These are phyloP conservation scores for Nyctanthes arbortristis DNA, from an alignment of 257 asterid species.

Conservation along the genomic window DNA sequence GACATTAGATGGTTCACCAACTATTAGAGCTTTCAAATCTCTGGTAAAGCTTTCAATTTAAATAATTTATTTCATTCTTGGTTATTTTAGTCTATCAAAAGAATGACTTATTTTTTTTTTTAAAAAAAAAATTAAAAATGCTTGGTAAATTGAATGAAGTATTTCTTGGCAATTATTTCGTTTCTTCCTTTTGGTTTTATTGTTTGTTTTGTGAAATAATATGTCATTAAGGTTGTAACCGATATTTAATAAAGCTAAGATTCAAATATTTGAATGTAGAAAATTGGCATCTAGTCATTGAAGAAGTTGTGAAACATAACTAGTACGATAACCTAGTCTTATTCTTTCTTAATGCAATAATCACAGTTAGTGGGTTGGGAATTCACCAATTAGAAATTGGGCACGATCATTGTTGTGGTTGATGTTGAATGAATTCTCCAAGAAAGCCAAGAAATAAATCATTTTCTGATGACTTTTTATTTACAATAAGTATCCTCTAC, in stretches of 20 bases:
- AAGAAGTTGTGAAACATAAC: neutral
- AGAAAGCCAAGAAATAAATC: neutral
- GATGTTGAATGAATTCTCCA: neutral
- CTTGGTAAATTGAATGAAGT: too few species aligned
- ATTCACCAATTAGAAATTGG: neutral
- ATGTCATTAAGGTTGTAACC: too few species aligned
- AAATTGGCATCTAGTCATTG: neutral
- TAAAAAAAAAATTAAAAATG: too few species aligned
- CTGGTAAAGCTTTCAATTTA: conserved; percentile 45
- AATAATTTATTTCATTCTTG: neutral
- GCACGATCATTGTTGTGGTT: neutral
- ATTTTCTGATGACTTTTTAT: neutral
- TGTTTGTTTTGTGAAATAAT: too few species aligned
- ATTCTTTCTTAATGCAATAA: neutral
- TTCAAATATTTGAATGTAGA: neutral
- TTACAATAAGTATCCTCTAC: too few species aligned
- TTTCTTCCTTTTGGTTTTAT: too few species aligned
- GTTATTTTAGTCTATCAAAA: neutral
- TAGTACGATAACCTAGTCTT: neutral
- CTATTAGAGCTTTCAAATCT: conserved; percentile 81
- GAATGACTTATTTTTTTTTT: neutral
- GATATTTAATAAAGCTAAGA: too few species aligned
- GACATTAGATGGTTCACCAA: conserved; percentile 89
- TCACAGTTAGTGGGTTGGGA: neutral
- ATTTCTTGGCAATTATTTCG: too few species aligned